Evolutionary conservation across 78 protist species (phyloP).

Genomic region (Dictyostelium purpureum): DNA sequence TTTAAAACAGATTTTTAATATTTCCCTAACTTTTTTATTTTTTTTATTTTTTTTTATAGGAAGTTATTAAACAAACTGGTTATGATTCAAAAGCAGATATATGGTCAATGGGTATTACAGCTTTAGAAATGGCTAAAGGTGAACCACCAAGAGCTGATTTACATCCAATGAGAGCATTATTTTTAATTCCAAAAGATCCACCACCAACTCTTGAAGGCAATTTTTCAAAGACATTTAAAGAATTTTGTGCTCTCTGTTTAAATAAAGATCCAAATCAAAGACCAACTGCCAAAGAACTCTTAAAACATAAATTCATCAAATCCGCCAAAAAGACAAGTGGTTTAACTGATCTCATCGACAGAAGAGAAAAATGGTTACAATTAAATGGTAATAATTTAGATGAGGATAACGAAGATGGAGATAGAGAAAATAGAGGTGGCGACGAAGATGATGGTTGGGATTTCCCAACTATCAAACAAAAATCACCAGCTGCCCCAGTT

Average conservation of each 20-base stretch:
- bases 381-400: not conserved
- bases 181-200: conserved; percentile 95
- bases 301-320: conserved; percentile 90
- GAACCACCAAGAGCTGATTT: conserved; percentile 96
- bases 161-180: conserved; percentile 96
- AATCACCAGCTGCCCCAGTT: not conserved
- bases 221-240: conserved; percentile 85
- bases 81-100: conserved; percentile 96
- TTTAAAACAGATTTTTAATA: too few species aligned
- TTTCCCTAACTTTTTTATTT: not conserved
- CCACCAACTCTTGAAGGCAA: conserved; percentile 93
- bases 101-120: conserved; percentile 99
- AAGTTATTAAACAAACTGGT: conserved; percentile 91
- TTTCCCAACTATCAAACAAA: conserved; percentile 73
- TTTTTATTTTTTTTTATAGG: conserved; percentile 9
- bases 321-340: conserved; percentile 78
- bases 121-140: conserved; percentile 97
- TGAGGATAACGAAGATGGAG: conserved; percentile 70
- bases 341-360: conserved; percentile 89
- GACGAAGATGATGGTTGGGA: conserved; percentile 85
- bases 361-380: conserved; percentile 73
- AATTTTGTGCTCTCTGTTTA: conserved; percentile 93
- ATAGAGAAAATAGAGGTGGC: conserved; percentile 2
- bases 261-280: conserved; percentile 92
- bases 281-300: conserved; percentile 94